A percentile compares a stretch with the other conserved stretches of the same genome.
Conservation (phyloP, 2,329 filamentous ascomycete species). For the Aspergillus pseudoviridinutans region DNA sequence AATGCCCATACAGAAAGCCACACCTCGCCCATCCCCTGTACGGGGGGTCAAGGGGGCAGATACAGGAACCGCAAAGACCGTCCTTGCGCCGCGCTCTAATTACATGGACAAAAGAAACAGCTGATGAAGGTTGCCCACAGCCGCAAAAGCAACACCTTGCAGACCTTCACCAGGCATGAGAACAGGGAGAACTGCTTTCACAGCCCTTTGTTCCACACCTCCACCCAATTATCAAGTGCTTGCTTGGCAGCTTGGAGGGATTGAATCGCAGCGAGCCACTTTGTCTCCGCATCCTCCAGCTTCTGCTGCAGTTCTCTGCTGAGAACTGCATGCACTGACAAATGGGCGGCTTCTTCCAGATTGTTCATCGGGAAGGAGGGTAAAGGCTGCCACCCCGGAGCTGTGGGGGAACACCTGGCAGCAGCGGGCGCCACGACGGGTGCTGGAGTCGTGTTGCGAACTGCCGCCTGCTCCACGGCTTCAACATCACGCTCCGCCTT, state of each 20-base stretch:
- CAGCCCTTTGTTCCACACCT: constrained; percentile 13
- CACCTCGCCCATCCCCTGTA: not conserved
- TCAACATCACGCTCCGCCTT: not conserved
- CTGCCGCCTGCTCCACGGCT: not conserved
- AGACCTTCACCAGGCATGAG: not conserved
- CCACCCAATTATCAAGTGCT: constrained; percentile 19
- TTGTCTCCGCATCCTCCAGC: constrained; percentile 55
- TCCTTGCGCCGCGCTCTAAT: not conserved
- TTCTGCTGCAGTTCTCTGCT: constrained; percentile 55
- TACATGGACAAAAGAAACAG: not conserved
- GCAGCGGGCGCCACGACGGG: not conserved
- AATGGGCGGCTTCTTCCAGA: constrained; percentile 18
- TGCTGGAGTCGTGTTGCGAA: not conserved
- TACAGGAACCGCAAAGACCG: not conserved
- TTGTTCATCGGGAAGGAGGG: constrained; percentile 9
- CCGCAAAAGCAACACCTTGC: not conserved
- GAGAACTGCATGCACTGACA: constrained; percentile 48
- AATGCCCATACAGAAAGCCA: not conserved
- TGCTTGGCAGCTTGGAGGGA: constrained; percentile 17
- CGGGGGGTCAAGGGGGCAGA: not conserved
- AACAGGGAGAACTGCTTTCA: not conserved
- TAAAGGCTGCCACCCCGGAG: not conserved
- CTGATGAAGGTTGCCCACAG: not conserved
- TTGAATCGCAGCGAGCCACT: constrained; percentile 45
- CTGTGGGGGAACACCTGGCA: constrained; percentile 1